phyloP scores from a whole-genome alignment of 2,329 filamentous ascomycete genomes.

The Pseudocercospora fuligena region DNA sequence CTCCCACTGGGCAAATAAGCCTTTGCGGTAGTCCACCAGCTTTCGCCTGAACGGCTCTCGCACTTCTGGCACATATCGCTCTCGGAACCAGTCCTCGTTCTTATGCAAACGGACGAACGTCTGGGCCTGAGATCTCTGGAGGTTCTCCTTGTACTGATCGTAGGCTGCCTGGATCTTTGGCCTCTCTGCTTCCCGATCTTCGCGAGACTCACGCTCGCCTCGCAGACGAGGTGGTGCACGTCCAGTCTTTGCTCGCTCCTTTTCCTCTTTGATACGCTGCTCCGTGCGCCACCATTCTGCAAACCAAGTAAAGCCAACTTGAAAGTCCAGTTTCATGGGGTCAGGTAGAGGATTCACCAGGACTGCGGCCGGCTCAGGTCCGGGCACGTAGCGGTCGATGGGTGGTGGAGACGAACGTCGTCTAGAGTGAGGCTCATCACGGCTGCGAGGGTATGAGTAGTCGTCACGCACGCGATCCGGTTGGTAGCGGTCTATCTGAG shows the following conservation, averaged over 20 bases:
- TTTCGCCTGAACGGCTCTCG: constrained; percentile 74
- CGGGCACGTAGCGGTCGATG: constrained; percentile 84
- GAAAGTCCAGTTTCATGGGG: constrained; percentile 73
- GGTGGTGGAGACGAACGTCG: constrained; percentile 65
- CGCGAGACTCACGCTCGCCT: constrained; percentile 67
- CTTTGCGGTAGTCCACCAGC: constrained; percentile 78
- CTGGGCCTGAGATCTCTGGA: constrained; percentile 67
- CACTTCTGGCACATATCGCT: constrained; percentile 86
- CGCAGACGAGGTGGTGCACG: constrained; percentile 64
- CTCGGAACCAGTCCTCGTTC: constrained; percentile 96
- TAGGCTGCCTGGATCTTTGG: constrained; percentile 74
- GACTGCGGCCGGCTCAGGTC: constrained; percentile 61
- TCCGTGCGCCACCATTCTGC: constrained; percentile 86
- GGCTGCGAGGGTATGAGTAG: constrained; percentile 58
- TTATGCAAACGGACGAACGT: constrained; percentile 91
- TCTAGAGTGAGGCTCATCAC: constrained; percentile 67
- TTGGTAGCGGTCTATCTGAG: constrained; percentile 75
- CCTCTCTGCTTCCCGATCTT: constrained; percentile 79
- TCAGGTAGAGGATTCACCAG: constrained; percentile 72
- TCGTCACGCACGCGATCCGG: constrained; percentile 73
- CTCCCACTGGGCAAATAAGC: constrained; percentile 84
- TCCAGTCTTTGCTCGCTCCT: constrained; percentile 71
- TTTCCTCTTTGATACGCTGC: constrained; percentile 81
- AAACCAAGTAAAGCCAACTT: constrained; percentile 85
- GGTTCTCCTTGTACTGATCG: constrained; percentile 68